Conservation (phyloP, 2,329 filamentous ascomycete species). For the Ascochyta koolunga region DNA sequence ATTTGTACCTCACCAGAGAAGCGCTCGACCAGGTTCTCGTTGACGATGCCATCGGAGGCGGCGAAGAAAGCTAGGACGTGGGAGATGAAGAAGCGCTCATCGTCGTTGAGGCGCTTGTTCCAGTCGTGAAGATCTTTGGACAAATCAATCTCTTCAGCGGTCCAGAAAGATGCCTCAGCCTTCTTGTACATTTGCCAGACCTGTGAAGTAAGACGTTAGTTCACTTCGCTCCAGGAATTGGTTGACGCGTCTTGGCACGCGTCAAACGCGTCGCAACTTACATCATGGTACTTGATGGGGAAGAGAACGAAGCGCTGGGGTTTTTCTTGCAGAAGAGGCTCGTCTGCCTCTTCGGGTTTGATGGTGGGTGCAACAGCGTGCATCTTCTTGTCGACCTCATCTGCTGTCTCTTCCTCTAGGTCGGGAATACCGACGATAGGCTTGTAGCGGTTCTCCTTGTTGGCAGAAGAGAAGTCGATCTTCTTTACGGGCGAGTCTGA, state of each 20-base stretch:
- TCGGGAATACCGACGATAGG: constrained; percentile 60
- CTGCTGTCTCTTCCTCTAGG: constrained; percentile 42
- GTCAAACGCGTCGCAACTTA: constrained; percentile 61
- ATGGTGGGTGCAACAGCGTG: constrained; percentile 56
- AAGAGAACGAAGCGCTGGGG: constrained; percentile 96
- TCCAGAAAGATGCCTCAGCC: constrained; percentile 99
- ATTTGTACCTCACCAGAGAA: constrained; percentile 98
- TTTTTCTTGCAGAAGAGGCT: constrained; percentile 95
- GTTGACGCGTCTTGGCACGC: constrained; percentile 67
- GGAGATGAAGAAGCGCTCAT: constrained; percentile 98
- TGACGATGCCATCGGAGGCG: constrained; percentile 98
- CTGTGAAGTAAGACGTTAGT: constrained; percentile 58
- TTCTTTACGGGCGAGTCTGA: constrained; percentile 87
- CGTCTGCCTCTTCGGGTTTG: constrained; percentile 73
- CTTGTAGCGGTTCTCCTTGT: constrained; percentile 83
- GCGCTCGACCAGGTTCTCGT: constrained; percentile 97
- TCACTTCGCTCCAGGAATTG: constrained; percentile 11
- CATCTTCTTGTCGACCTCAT: constrained; percentile 57
- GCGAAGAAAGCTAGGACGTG: constrained; percentile 99
- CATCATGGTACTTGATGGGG: constrained; percentile 99
- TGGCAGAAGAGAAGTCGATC: constrained; percentile 71
- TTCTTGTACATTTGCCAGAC: constrained; percentile 99
- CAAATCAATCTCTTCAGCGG: constrained; percentile 97
- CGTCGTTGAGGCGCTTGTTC: constrained; percentile 96
- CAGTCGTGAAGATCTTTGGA: constrained; percentile 99